A percentile compares a stretch with the other conserved stretches of the same genome.
These are phyloP conservation scores for Omphalea diandra DNA, from an alignment of 441 rosid genomes.

Conservation along the genomic window DNA sequence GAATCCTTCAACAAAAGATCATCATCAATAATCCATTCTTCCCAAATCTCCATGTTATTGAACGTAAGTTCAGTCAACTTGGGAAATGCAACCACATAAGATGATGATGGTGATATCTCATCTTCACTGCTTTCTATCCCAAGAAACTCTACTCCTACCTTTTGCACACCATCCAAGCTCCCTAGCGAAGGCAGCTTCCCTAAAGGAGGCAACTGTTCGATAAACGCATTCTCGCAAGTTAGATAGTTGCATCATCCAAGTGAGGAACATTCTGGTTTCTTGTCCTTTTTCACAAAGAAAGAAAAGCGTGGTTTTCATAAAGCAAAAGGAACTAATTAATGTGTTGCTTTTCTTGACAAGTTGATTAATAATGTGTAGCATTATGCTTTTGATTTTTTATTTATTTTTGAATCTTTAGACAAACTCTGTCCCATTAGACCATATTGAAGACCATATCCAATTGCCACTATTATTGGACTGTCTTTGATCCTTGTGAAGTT, in stretches of 20 bases:
- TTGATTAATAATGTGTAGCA: too few relatives aligned
- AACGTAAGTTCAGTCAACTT: slow-evolving; percentile 5
- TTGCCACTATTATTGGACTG: too few relatives aligned
- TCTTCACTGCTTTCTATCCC: background rate
- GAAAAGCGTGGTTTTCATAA: too few relatives aligned
- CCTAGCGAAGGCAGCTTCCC: slow-evolving; percentile 4
- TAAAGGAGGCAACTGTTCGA: background rate
- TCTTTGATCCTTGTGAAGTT: too few relatives aligned
- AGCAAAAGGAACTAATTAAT: too few relatives aligned
- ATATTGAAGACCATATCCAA: too few relatives aligned
- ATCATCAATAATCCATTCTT: slow-evolving; percentile 12
- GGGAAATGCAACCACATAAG: slow-evolving; percentile 7
- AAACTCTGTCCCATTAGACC: too few relatives aligned
- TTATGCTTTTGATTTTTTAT: too few relatives aligned
- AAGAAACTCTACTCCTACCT: slow-evolving; percentile 2
- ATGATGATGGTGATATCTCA: background rate
- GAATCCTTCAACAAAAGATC: too few relatives aligned
- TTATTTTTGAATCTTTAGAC: too few relatives aligned
- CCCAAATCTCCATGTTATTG: accelerated
- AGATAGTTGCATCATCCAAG: slow-evolving; percentile 1
- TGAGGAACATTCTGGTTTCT: background rate
- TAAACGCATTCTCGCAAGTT: background rate
- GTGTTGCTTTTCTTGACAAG: too few relatives aligned
- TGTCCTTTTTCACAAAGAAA: too few relatives aligned
- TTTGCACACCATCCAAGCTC: background rate